A percentile compares a stretch with the other conserved stretches of the same genome.
These are phyloP conservation scores for Tillandsia fasciculata DNA, from an alignment of 176 grass and related monocot genomes.

Conservation along the genomic window DNA sequence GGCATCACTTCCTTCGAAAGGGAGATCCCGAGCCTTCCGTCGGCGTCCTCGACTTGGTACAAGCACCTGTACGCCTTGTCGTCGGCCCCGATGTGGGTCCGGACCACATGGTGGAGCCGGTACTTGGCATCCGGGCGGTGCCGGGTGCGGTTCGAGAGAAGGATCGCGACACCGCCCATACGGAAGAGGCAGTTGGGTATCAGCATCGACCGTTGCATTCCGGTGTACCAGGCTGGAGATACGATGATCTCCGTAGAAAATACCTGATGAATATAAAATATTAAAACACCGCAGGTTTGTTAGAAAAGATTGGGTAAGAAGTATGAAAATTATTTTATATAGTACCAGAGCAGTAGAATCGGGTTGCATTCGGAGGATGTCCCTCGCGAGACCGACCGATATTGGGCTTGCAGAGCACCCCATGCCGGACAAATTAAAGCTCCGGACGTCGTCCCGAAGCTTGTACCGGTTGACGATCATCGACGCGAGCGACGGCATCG, in stretches of 20 bases:
- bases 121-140: background rate
- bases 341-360: background rate
- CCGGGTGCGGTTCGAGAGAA: background rate
- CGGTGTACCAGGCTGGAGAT: background rate
- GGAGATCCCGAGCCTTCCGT: background rate
- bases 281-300: no score
- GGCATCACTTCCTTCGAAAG: slow-evolving; percentile 2
- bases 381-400: background rate
- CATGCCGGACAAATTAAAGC: slow-evolving; percentile 1
- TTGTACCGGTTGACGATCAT: slow-evolving; percentile 3
- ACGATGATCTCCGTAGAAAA: background rate
- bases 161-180: background rate
- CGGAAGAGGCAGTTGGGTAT: background rate
- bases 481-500: background rate
- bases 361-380: background rate
- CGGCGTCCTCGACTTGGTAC: background rate
- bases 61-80: background rate
- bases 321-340: no score
- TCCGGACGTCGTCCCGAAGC: background rate
- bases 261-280: background rate
- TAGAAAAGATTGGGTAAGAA: no score
- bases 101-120: background rate
- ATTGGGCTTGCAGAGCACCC: background rate
- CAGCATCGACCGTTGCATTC: background rate
- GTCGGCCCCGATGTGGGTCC: slow-evolving; percentile 3